A percentile compares a stretch with the other conserved stretches of the same genome.
Evolutionary conservation across 179 eudicot species (phyloP).

Genomic region (Carnegiea gigantea): DNA sequence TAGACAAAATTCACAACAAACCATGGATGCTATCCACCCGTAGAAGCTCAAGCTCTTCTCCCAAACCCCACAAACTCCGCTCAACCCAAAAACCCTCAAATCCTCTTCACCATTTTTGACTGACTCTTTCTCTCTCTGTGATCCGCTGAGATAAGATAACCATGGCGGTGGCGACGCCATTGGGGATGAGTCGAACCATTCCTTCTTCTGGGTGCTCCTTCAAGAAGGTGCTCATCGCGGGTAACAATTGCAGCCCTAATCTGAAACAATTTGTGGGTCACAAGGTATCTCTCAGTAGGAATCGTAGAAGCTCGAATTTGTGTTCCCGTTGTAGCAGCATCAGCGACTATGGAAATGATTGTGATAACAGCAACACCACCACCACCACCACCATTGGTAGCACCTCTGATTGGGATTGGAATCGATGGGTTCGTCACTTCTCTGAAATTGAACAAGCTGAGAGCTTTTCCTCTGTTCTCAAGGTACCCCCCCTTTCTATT

Average conservation of each 20-base stretch:
- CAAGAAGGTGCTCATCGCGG: background rate
- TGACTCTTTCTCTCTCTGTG: constrained; percentile 5
- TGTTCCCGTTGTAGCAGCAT: constrained; percentile 37
- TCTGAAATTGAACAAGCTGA: constrained; percentile 84
- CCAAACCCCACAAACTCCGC: background rate
- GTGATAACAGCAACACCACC: background rate
- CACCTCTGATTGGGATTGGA: constrained; percentile 79
- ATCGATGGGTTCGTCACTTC: constrained; percentile 82
- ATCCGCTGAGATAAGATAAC: constrained; percentile 7
- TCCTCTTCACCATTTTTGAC: background rate
- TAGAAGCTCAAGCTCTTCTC: background rate
- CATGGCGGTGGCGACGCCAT: constrained; percentile 65
- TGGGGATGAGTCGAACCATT: constrained; percentile 47
- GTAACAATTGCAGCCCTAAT: background rate
- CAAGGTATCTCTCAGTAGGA: constrained; percentile 19
- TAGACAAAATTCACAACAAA: background rate
- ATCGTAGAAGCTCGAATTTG: constrained; percentile 25
- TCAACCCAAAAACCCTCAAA: background rate
- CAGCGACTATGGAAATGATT: background rate
- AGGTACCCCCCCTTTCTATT: constrained; percentile 40
- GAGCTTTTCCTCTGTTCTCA: constrained; percentile 65
- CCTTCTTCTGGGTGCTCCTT: constrained; percentile 10
- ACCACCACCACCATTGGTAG: constrained; percentile 1
- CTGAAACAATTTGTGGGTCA: constrained; percentile 28
- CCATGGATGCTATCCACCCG: constrained; percentile 4